Evolutionary conservation across 805 yeast species (phyloP), one percentile per base, ranked within the genome.

Genomic region (Nakazawaea anatomiae): DNA sequence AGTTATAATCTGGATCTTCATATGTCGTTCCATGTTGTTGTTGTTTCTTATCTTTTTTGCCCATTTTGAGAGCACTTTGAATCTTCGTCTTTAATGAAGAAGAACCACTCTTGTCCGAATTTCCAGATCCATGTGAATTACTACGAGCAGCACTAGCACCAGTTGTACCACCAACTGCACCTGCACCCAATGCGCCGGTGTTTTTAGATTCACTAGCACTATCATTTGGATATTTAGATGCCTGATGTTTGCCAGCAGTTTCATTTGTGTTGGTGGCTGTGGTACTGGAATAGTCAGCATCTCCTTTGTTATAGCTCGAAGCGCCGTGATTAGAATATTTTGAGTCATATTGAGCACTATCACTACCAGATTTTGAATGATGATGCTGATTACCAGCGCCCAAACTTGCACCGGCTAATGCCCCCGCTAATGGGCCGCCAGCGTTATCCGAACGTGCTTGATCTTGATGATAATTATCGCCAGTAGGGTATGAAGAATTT

Each of bases 31-130:
- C 52, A 39, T 49, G 52, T 10, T 42, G 31, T 44, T 49, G 45
- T 10, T 29, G 10, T 3, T 39, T 39, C 14, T 44, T 39, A 31
- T 39, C 45, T 39, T 47, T 47, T n/a, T 47, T 29, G 29, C 39
- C 47, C 5, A 36, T 29, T 39, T 49, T 49, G 31, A 49, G 39
- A 8, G 25, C 41, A 34, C 28, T 39, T 28, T 39, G 44, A 28
- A 49, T 49, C 45, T 49, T 49, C 57, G 45, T 53, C 52, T 53
- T 48, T 42, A 58, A 41, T 25, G 55, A 46, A 8, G 54, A 52
- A 35, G 55, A 53, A 27, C 55, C 46, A 11, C 35, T 30, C 32
- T 45, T 30, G 12, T 18, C 25, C 25, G 25, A 18, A 18, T 3
- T 18, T 18, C 35, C 45, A 14, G 40, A 44, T 11, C 39, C 32